phyloP scores from a whole-genome alignment of 805 yeast species.

The Wickerhamiella alocasiicola region DNA sequence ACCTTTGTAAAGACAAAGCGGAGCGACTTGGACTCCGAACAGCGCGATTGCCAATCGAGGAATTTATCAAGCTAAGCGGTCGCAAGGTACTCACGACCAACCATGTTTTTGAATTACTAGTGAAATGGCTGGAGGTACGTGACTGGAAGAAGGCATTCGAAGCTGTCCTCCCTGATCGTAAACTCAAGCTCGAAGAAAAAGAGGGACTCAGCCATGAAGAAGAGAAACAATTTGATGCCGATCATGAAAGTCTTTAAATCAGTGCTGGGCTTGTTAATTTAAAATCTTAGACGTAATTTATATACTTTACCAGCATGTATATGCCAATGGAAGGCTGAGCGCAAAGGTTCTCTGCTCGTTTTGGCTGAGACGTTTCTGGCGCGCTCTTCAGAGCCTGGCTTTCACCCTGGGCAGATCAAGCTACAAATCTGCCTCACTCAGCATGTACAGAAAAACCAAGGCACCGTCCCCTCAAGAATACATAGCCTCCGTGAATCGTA shows the following conservation, averaged over 20 bases:
- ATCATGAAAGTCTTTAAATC: background rate
- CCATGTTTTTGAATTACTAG: constrained; percentile 81
- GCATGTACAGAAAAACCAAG: background rate
- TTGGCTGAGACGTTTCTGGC: background rate
- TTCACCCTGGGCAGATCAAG: no score
- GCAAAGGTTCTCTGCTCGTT: no score
- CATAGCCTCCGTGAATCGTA: constrained; percentile 6
- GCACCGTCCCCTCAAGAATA: constrained; percentile 3
- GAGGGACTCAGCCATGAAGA: background rate
- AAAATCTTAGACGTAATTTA: no score
- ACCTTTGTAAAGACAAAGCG: constrained; percentile 72
- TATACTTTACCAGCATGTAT: no score
- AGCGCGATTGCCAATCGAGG: constrained; percentile 75
- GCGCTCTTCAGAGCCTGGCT: background rate
- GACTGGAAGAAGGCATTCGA: constrained; percentile 87
- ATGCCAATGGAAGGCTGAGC: no score
- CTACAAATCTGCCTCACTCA: no score
- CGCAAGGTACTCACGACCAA: constrained; percentile 85
- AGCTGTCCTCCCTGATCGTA: constrained; percentile 74
- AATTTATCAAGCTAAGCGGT: constrained; percentile 70
- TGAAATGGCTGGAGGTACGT: constrained; percentile 62
- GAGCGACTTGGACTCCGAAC: constrained; percentile 54
- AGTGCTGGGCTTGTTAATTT: background rate
- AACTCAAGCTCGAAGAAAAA: constrained; percentile 27
- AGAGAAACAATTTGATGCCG: constrained; percentile 2